A percentile compares a stretch with the other conserved stretches of the same genome.
These are phyloP conservation scores for Rosa persica DNA, from an alignment of 306 rosid genomes.

Conservation along the genomic window DNA sequence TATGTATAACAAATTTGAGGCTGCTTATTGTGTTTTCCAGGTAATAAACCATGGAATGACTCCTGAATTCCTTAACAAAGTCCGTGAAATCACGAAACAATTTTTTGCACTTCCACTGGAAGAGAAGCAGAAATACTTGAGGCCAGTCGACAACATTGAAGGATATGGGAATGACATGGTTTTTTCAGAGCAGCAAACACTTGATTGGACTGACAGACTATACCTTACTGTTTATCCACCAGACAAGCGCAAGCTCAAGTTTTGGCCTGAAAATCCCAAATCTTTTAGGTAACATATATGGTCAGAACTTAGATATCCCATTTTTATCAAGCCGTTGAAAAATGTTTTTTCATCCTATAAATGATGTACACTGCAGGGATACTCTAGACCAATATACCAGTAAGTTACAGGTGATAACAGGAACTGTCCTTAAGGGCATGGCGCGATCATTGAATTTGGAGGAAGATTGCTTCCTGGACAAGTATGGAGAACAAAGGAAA, in stretches of 20 bases:
- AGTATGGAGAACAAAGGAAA: neutral
- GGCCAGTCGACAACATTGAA: constrained; percentile 34
- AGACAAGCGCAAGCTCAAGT: constrained; percentile 11
- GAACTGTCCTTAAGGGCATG: neutral
- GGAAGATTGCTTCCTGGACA: neutral
- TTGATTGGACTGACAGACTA: constrained; percentile 27
- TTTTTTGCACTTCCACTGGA: constrained; percentile 51
- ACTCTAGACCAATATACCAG: neutral
- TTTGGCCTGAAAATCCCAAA: constrained; percentile 16
- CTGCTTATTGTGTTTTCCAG: constrained; percentile 27
- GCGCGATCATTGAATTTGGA: neutral
- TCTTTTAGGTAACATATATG: neutral
- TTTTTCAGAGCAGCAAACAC: constrained; percentile 35
- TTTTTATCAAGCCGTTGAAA: neutral
- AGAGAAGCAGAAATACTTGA: constrained; percentile 47
- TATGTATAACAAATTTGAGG: neutral
- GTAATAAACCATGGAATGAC: constrained; percentile 68
- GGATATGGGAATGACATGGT: constrained; percentile 59
- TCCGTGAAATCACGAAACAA: constrained; percentile 44
- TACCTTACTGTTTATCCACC: neutral
- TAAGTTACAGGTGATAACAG: neutral
- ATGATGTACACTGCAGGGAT: neutral
- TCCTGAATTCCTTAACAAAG: constrained; percentile 43
- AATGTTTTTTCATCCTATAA: neutral
- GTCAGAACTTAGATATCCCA: neutral